Evolutionary conservation across 2,329 filamentous ascomycete genomes (phyloP).

Genomic region (Hypoxylon sp.): DNA sequence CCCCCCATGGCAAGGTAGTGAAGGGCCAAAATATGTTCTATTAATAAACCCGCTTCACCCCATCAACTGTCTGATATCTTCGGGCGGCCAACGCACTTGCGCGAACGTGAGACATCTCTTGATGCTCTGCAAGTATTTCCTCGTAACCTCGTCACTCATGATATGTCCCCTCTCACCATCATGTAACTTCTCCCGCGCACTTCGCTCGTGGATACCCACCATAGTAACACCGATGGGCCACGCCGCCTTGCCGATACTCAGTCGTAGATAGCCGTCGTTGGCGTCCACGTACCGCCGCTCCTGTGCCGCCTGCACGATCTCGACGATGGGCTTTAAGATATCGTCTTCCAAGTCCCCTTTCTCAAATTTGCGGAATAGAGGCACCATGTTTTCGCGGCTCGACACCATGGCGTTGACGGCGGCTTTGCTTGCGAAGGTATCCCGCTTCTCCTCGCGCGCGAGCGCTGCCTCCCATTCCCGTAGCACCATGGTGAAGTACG

Average conservation of each 20-base stretch:
- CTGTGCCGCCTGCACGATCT: slow-evolving; percentile 93
- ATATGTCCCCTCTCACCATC: slow-evolving; percentile 91
- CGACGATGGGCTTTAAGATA: slow-evolving; percentile 85
- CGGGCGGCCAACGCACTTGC: slow-evolving; percentile 95
- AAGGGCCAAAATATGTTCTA: slow-evolving; percentile 23
- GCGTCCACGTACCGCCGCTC: slow-evolving; percentile 94
- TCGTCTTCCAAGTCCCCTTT: slow-evolving; percentile 83
- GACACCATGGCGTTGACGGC: slow-evolving; percentile 89
- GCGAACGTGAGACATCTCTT: slow-evolving; percentile 97
- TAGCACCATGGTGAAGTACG: slow-evolving; percentile 97
- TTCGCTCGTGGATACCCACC: slow-evolving; percentile 99
- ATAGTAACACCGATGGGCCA: slow-evolving; percentile 99
- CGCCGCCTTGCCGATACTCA: slow-evolving; percentile 96
- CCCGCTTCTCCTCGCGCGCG: slow-evolving; percentile 68
- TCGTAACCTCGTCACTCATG: slow-evolving; percentile 94
- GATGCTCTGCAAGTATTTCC: slow-evolving; percentile 97
- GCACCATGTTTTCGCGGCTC: slow-evolving; percentile 88
- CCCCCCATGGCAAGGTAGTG: slow-evolving; percentile 14
- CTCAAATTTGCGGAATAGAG: slow-evolving; percentile 92
- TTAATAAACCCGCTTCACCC: slow-evolving; percentile 66
- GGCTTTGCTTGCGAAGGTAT: slow-evolving; percentile 83
- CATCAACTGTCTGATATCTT: slow-evolving; percentile 95
- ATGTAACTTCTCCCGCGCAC: slow-evolving; percentile 94
- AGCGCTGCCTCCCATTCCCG: slow-evolving; percentile 88
- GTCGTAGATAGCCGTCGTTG: slow-evolving; percentile 91